Base-by-base conservation (phyloP, 768 basidiomycete genomes). In the Mycena indigotica region DNA sequence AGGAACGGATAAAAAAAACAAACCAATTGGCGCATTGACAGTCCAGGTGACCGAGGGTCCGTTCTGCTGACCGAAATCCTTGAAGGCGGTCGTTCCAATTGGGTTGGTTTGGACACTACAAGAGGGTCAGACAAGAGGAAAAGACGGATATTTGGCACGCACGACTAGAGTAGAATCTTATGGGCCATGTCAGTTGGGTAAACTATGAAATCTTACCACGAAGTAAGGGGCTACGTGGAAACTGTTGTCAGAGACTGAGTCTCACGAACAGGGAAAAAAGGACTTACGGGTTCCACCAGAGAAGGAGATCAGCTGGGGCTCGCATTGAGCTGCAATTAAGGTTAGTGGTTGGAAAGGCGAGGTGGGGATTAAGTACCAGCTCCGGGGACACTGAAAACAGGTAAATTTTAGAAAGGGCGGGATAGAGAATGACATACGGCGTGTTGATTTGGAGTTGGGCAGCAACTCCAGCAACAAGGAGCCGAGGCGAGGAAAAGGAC, bases 361-460 rank as follows among this genome's bases (percentile, higher is more conserved):
- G 13, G n/a, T 5, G 28, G 4, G 19, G 15, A 16, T 41, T 10
- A 13, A 23, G 39, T 57, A 63, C 62, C 5, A 29, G 55, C 49
- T 24, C 53, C 53, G 17, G 56, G 21, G 26, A 26, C 28, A 41
- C 26, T 41, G 19, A 74, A 60, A 1, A 60, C 30, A 63, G 39
- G 13, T 44, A 44, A 24, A 45, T 2, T 35, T 30, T 25, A 23
- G 38, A 15, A 16, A 52, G 19, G 6, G 24, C 5, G 28, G 15
- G 29, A 29, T 30, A 48, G 40, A 16, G 17, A 23, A 24, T 58
- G 19, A 80, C 88, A 67, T 63, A 91, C 89, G 90, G 90, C 32
- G 90, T 93, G 69, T 88, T 86, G 69, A 91, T 75, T 1, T 63
- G 73, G 62, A 85, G 66, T 28, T 60, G 59, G 66, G 84, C 83